Evolutionary conservation across 495 filamentous ascomycete species (phyloP).

Genomic region (Trichoderma gamsii): DNA sequence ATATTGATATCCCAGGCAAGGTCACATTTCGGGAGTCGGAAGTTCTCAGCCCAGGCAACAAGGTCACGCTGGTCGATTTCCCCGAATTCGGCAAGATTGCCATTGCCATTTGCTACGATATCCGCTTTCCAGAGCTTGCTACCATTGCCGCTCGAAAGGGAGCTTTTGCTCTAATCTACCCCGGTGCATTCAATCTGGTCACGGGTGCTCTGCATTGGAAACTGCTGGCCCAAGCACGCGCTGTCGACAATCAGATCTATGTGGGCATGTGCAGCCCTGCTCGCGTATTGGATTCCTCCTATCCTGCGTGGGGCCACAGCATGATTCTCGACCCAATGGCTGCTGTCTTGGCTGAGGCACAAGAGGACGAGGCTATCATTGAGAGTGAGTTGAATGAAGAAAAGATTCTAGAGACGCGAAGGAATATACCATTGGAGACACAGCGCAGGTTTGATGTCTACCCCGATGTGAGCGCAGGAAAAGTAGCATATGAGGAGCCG

Average conservation of each 20-base stretch:
- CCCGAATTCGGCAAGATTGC: constrained; percentile 81
- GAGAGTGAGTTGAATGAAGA: constrained; percentile 66
- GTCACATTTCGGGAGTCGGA: constrained; percentile 89
- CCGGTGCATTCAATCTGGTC: constrained; percentile 90
- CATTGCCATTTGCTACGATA: constrained; percentile 92
- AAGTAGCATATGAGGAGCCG: constrained; percentile 28
- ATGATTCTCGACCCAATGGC: constrained; percentile 88
- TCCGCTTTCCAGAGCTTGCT: constrained; percentile 91
- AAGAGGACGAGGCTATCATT: constrained; percentile 71
- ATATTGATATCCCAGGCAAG: constrained; percentile 94
- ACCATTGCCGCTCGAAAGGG: constrained; percentile 72
- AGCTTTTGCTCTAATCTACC: constrained; percentile 81
- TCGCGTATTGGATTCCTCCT: constrained; percentile 66
- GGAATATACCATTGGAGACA: constrained; percentile 72
- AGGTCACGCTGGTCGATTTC: constrained; percentile 73
- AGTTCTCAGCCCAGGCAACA: constrained; percentile 77
- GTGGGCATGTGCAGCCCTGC: constrained; percentile 91
- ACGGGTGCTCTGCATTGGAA: constrained; percentile 92
- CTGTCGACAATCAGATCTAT: constrained; percentile 92
- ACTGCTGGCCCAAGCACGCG: constrained; percentile 72
- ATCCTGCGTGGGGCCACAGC: constrained; percentile 90
- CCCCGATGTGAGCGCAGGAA: constrained; percentile 70
- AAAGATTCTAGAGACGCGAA: constrained; percentile 69
- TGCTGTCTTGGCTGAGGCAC: constrained; percentile 63
- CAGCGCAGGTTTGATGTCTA: constrained; percentile 96